Evolutionary conservation across 2,329 filamentous ascomycete species (phyloP), one percentile per base, ranked within the genome.

Genomic region (Periconia sp.): DNA sequence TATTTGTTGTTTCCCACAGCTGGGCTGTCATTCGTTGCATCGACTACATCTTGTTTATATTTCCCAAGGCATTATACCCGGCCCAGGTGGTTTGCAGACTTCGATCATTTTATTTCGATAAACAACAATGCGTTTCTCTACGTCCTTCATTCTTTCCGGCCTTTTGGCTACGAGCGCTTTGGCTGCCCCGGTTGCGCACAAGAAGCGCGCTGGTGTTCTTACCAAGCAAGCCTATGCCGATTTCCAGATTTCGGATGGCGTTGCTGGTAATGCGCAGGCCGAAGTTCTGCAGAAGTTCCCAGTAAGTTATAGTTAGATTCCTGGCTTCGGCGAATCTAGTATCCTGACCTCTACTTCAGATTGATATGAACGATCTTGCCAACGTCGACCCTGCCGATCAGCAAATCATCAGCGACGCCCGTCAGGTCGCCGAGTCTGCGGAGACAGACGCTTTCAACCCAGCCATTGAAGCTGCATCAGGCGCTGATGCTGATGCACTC

Each of bases 251-350:
- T 78, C 76, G 0, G 70, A 70, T 35, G 78, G 78, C 3, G 67
- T 73, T 4, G 76, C 71, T 13, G 78, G 78, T 26, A 75, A 79
- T 35, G 78, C 78, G 11, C 68, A 79, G 10, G 72, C 65, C 4
- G 78, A 81, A 62, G 78, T 78, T 39, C 67, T 76, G 38, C 70
- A 74, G 45, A 76, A 77, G 52, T 80, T 82, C 56, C 76, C 78
- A 1, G 76, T 79, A 69, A 33, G 69, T 28, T 11, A 5, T n/a
- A n/a, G n/a, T n/a, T n/a, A n/a, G n/a, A n/a, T 9, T n/a, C 24
- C 9, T 13, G 5, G 7, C 23, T 25, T 25, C 18, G 12, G 3
- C 4, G 4, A 13, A 7, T 18, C 22, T 23, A 32, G 29, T 12
- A 13, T 26, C 34, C 21, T 35, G 7, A 28, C 26, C 5, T n/a